These are phyloP conservation scores for Fusarium poae DNA, from an alignment of 2,329 filamentous ascomycete species.

Conservation along the genomic window DNA sequence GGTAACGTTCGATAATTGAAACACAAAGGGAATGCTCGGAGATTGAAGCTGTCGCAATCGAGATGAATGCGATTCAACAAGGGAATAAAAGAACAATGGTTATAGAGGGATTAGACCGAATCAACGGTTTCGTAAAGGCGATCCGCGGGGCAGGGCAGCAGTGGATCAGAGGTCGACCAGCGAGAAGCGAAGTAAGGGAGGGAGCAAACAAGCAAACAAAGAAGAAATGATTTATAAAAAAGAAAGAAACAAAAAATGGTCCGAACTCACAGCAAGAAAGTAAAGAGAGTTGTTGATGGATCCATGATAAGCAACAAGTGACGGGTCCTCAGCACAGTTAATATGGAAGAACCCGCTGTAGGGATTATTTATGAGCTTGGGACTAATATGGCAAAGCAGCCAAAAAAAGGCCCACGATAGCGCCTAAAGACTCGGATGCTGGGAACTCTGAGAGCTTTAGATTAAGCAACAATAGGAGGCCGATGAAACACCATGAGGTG, in stretches of 20 bases:
- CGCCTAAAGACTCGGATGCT: constrained; percentile 41
- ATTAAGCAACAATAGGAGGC: constrained; percentile 40
- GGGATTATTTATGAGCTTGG: constrained; percentile 29
- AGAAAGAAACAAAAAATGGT: constrained; percentile 45
- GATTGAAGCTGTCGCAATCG: constrained; percentile 33
- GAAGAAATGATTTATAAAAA: constrained; percentile 14
- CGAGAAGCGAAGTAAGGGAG: constrained; percentile 39
- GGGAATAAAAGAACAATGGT: constrained; percentile 19
- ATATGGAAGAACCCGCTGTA: constrained; percentile 44
- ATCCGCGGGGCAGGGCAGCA: constrained; percentile 10
- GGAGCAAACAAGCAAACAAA: constrained; percentile 30
- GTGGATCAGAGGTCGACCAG: constrained; percentile 40
- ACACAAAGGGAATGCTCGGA: constrained; percentile 46
- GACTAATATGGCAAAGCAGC: constrained; percentile 35
- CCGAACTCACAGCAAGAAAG: constrained; percentile 74
- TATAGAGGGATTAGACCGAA: constrained; percentile 21
- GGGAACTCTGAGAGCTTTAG: constrained; percentile 24
- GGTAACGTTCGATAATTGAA: constrained; percentile 45
- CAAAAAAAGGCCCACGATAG: constrained; percentile 41
- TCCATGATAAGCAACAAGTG: constrained; percentile 60
- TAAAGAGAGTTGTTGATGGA: constrained; percentile 74
- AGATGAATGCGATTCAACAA: constrained; percentile 26
- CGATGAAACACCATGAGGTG: constrained; percentile 46
- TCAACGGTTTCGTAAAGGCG: constrained; percentile 22
- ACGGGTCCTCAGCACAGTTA: constrained; percentile 39